Percentiles rank a stretch among this genome's conserved stretches.
phyloP scores from a whole-genome alignment of 257 asterid genomes.

The Solanum ossicruentum region DNA sequence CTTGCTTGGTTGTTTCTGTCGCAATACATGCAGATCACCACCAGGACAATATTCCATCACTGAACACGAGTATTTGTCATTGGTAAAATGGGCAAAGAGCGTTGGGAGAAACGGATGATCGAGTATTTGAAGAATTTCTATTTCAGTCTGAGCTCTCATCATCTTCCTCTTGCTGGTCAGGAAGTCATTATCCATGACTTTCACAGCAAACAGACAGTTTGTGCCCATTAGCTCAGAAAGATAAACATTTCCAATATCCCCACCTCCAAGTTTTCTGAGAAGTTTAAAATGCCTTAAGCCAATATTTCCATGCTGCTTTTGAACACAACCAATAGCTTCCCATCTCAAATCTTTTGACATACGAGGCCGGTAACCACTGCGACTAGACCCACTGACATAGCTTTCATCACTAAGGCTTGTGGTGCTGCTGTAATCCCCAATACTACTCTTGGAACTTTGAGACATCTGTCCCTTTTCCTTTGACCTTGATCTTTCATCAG shows the following conservation, averaged over 20 bases:
- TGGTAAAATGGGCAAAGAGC: constrained; percentile 60
- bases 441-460: constrained; percentile 70
- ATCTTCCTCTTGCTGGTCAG: constrained; percentile 46
- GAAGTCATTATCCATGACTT: constrained; percentile 60
- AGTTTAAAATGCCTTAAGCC: constrained; percentile 56
- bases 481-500: constrained; percentile 36
- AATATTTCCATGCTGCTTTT: constrained; percentile 49
- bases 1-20: constrained; percentile 81
- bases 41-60: constrained; percentile 93
- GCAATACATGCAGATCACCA: constrained; percentile 93
- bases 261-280: constrained; percentile 68
- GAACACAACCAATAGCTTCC: constrained; percentile 56
- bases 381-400: constrained; percentile 43
- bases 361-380: constrained; percentile 62
- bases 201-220: constrained; percentile 60
- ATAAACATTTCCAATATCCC: constrained; percentile 74
- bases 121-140: constrained; percentile 68
- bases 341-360: constrained; percentile 79
- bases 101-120: constrained; percentile 89
- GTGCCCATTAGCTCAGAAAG: constrained; percentile 66
- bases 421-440: constrained; percentile 61
- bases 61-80: constrained; percentile 73
- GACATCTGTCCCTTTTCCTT: constrained; percentile 57
- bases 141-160: constrained; percentile 67
- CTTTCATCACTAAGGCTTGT: constrained; percentile 69